Base-by-base conservation (phyloP, 257 asterid genomes). In the Lithospermum erythrorhizon region DNA sequence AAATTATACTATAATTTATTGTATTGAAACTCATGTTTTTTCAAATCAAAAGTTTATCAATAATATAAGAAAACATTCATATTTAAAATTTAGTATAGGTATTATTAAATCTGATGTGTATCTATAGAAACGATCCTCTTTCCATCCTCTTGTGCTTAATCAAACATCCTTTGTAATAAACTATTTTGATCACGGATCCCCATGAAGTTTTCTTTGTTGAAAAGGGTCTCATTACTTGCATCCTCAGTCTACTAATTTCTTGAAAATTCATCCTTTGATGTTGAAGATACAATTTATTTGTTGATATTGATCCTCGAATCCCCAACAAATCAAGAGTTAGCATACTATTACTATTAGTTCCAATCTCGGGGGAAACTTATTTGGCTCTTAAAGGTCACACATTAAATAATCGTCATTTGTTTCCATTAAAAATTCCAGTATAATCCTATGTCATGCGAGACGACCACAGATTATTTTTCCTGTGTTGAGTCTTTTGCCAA, bases 321-420 rank as follows among this genome's bases (percentile, higher is more conserved):
- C 95, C 97, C 73, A 89, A 60, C 85, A 89, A 87, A 78, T 89
- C 97, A 1, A 89, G 94, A 16, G 95, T 87, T 74, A 77, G 74
- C 71, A 84, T 76, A 27, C 78, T 83, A 20, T 67, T 64, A 11
- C 77, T 81, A 21, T 59, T 52, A 14, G 74, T 78, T 16, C 65
- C 78, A 23, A 82, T 23, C 79, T 61, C 8, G 78, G 55, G 3
- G 58, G n/a, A n/a, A 57, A 19, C 65, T 69, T 22, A 45, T 61
- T 2, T 16, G 27, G 21, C 61, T 35, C 6, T 68, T 32, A 0
- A 29, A 18, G 11, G 7, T 35, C 27, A 58, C 68, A 41, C n/a
- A n/a, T n/a, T n/a, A n/a, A n/a, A n/a, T n/a, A n/a, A n/a, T n/a
- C n/a, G n/a, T n/a, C n/a, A n/a, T n/a, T n/a, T n/a, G n/a, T n/a